These are phyloP conservation scores for Strobilomyces confusus DNA, from an alignment of 768 basidiomycete genomes.

Conservation along the genomic window DNA sequence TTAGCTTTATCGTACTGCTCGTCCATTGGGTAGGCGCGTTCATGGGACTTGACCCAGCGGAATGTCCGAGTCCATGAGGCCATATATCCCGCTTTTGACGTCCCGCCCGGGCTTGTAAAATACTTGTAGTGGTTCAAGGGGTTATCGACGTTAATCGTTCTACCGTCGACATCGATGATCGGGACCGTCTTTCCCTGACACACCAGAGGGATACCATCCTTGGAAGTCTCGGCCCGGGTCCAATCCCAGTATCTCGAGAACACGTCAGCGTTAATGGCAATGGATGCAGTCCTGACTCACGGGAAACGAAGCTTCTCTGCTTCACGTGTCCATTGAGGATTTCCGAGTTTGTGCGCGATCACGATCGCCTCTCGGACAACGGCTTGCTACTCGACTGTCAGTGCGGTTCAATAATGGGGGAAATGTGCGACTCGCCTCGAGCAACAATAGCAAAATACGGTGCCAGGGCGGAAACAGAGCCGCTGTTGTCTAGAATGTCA, in stretches of 20 bases:
- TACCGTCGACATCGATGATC: not conserved
- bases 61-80: slow-evolving; percentile 10
- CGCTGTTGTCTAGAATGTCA: slow-evolving; percentile 15
- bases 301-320: slow-evolving; percentile 16
- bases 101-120: not conserved
- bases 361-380: slow-evolving; percentile 13
- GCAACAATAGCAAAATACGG: slow-evolving; percentile 10
- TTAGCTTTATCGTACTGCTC: slow-evolving; percentile 11
- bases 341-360: slow-evolving; percentile 5
- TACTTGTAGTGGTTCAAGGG: slow-evolving; percentile 17
- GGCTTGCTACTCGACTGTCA: slow-evolving; percentile 10
- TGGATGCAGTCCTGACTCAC: not conserved
- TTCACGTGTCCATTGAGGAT: slow-evolving; percentile 9
- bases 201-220: slow-evolving; percentile 6
- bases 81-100: not conserved
- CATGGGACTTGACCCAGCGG: slow-evolving; percentile 9
- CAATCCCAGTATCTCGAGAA: slow-evolving; percentile 18
- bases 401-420: too few relatives aligned
- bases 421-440: slow-evolving; percentile 6
- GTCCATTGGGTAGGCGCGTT: not conserved
- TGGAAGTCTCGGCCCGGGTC: slow-evolving; percentile 1
- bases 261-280: not conserved
- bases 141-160: not conserved
- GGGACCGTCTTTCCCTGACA: not conserved
- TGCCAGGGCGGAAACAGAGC: slow-evolving; percentile 22